phyloP scores from a whole-genome alignment of 257 asterid genomes.

The Mentha longifolia region DNA sequence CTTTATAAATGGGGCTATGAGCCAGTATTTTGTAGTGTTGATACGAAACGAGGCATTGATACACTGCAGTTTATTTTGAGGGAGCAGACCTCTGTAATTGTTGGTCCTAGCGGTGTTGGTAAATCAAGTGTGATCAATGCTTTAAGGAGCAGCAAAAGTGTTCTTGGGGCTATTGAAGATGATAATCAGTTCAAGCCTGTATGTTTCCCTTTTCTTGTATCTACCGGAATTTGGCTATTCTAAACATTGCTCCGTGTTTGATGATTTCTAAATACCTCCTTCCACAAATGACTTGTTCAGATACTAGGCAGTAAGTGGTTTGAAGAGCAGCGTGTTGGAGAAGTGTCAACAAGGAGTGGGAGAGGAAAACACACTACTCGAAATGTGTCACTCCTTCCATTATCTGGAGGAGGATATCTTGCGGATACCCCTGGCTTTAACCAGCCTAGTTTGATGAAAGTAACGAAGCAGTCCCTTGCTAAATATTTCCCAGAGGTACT shows the following conservation, averaged over 20 bases:
- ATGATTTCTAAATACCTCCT: conserved; percentile 18
- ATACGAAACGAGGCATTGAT: conserved; percentile 73
- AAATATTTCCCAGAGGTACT: conserved; percentile 87
- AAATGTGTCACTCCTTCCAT: conserved; percentile 84
- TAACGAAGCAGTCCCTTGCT: conserved; percentile 80
- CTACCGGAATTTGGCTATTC: neutral
- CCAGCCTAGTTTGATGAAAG: conserved; percentile 92
- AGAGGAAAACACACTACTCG: conserved; percentile 94
- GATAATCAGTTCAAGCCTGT: conserved; percentile 70
- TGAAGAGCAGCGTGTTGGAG: conserved; percentile 92
- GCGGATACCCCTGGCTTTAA: conserved; percentile 95
- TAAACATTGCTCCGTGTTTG: conserved; percentile 1
- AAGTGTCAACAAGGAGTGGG: conserved; percentile 93
- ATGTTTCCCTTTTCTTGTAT: conserved; percentile 36
- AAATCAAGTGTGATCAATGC: conserved; percentile 94
- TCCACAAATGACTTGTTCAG: conserved; percentile 42
- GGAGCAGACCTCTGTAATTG: conserved; percentile 83
- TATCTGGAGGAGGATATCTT: conserved; percentile 73
- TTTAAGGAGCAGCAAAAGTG: conserved; percentile 59
- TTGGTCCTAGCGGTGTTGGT: conserved; percentile 99
- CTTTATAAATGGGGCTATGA: conserved; percentile 90
- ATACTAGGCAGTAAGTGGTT: conserved; percentile 84
- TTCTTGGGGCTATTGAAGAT: conserved; percentile 45
- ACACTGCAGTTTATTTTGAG: conserved; percentile 73
- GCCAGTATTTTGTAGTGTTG: conserved; percentile 79